Percentiles rank a stretch among this genome's conserved stretches.
Evolutionary conservation across 208 protist genomes (phyloP).

Genomic region (Crithidia expoeki): DNA sequence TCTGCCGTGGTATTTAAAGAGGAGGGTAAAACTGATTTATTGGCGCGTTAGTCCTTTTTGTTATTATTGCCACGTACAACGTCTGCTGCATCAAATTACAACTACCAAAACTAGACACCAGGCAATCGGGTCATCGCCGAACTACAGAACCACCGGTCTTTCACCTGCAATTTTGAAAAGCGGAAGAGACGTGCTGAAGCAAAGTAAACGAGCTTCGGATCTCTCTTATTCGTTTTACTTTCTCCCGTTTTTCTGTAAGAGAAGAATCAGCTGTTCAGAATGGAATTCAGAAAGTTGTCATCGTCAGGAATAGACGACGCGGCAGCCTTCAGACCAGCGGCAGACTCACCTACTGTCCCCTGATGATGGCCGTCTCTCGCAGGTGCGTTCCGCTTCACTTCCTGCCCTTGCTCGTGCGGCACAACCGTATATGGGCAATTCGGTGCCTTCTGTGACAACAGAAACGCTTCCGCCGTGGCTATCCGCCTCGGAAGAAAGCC

Average conservation of each 20-base stretch:
- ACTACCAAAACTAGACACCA: no score
- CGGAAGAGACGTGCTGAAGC: no score
- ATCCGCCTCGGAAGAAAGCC: slow-evolving; percentile 75
- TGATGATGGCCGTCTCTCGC: not conserved
- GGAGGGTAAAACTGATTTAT: no score
- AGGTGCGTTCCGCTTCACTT: not conserved
- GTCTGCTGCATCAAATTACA: no score
- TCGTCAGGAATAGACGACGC: slow-evolving; percentile 33
- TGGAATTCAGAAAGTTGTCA: slow-evolving; percentile 66
- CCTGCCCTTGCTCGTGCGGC: not conserved
- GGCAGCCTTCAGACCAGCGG: not conserved
- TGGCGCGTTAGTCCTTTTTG: no score
- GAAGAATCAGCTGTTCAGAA: slow-evolving; percentile 68
- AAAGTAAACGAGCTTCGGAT: not conserved
- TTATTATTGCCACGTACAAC: no score
- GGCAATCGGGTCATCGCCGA: no score
- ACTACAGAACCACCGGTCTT: no score
- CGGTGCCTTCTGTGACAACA: not conserved
- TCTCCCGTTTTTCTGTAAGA: not conserved
- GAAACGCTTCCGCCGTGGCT: slow-evolving; percentile 25
- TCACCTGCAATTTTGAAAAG: no score
- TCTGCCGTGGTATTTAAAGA: no score
- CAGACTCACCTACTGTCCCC: not conserved
- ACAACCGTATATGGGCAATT: no score
- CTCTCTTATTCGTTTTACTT: slow-evolving; percentile 4